phyloP scores from a whole-genome alignment of 2,329 filamentous ascomycete genomes.

The Plenodomus tracheiphilus region DNA sequence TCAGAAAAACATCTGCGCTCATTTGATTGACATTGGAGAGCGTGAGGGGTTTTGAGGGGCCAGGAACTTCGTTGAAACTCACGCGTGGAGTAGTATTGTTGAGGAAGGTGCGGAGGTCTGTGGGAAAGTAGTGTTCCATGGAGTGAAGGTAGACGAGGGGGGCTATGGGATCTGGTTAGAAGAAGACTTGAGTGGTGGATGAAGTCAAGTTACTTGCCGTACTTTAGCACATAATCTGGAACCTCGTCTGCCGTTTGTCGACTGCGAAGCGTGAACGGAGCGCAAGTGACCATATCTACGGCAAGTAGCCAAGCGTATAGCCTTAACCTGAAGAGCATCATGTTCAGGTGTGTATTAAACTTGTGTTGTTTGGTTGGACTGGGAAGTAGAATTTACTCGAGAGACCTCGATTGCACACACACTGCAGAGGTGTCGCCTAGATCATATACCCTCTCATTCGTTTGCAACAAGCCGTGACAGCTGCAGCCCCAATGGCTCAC shows the following conservation, averaged over 20 bases:
- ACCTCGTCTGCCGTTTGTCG: slow-evolving; percentile 32
- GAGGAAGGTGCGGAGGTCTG: slow-evolving; percentile 49
- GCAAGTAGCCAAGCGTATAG: neutral
- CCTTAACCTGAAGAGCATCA: neutral
- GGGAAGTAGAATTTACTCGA: too few relatives aligned
- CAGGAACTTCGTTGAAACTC: slow-evolving; percentile 39
- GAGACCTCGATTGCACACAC: too few relatives aligned
- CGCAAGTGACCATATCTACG: slow-evolving; percentile 11
- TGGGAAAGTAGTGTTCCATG: slow-evolving; percentile 48
- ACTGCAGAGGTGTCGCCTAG: too few relatives aligned
- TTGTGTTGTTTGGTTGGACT: too few relatives aligned
- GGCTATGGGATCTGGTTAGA: slow-evolving; percentile 26
- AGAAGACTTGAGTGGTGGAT: neutral
- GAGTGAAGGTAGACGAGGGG: slow-evolving; percentile 52
- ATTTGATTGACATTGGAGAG: slow-evolving; percentile 51
- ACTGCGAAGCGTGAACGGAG: slow-evolving; percentile 19
- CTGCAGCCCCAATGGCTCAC: too few relatives aligned
- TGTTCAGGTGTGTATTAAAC: too few relatives aligned
- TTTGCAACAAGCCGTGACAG: too few relatives aligned
- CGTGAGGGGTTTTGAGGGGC: slow-evolving; percentile 43
- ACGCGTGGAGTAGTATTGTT: slow-evolving; percentile 45
- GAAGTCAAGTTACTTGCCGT: slow-evolving; percentile 31
- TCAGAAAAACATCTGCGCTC: slow-evolving; percentile 49
- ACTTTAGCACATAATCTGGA: slow-evolving; percentile 44
- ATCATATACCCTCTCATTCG: too few relatives aligned